Percentiles rank a stretch among this genome's conserved stretches.
These are phyloP conservation scores for Blastobotrys robertii DNA, from an alignment of 805 yeast genomes.

Conservation along the genomic window DNA sequence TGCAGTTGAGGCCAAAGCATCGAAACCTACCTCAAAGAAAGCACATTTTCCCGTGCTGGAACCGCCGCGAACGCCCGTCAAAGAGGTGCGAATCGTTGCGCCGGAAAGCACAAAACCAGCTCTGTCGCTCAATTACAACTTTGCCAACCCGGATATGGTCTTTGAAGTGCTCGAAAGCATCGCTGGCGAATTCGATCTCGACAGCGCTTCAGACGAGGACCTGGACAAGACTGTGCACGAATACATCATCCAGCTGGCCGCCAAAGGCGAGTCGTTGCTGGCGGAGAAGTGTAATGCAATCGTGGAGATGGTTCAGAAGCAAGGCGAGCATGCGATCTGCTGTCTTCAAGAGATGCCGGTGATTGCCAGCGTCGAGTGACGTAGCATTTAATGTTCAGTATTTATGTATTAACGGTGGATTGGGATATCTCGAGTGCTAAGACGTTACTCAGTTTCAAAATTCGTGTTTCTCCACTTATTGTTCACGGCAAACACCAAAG, in stretches of 20 bases:
- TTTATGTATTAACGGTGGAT: too few species aligned
- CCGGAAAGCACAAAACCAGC: constrained; percentile 3
- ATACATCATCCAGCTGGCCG: constrained; percentile 55
- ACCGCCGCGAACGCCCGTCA: neutral
- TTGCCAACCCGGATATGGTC: constrained; percentile 24
- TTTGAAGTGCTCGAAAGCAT: constrained; percentile 27
- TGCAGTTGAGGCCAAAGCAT: neutral
- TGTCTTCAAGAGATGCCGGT: constrained; percentile 5
- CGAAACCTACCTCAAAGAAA: too few species aligned
- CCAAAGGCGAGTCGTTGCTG: constrained; percentile 41
- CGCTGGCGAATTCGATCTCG: constrained; percentile 1
- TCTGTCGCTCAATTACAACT: constrained; percentile 10
- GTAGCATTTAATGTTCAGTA: too few species aligned
- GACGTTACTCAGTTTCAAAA: too few species aligned
- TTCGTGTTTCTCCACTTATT: too few species aligned
- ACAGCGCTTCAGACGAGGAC: constrained; percentile 34
- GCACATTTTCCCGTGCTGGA: too few species aligned
- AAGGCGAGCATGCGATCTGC: constrained; percentile 42
- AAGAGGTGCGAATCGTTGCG: constrained; percentile 1
- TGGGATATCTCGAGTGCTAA: too few species aligned
- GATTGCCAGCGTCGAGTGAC: too few species aligned
- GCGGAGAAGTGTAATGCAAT: constrained; percentile 38
- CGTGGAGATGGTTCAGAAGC: constrained; percentile 38
- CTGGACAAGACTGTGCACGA: constrained; percentile 58
- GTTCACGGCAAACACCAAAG: too few species aligned